Evolutionary conservation across 805 yeast species (phyloP), one percentile per base, ranked within the genome.

Genomic region (Cyberlindnera lachancei): DNA sequence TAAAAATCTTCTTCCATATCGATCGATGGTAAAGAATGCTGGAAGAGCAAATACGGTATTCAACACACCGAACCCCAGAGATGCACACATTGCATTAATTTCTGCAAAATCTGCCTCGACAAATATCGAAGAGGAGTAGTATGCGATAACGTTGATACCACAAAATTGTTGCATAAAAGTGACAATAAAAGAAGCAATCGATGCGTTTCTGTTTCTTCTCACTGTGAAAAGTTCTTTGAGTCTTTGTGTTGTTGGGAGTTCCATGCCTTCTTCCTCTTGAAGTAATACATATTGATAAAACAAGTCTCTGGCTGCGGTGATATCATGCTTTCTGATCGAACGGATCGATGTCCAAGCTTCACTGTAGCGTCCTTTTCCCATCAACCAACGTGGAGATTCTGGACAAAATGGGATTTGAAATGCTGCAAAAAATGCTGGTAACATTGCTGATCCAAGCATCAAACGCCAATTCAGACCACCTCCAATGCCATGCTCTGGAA

Each of bases 131-230:
- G 92, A 78, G 1, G 90, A 80, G 57, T 82, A 85, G 59, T 83
- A 81, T 14, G 94, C 90, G 58, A 85, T 83, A 33, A 84, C 90
- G 50, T 85, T 85, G 55, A 85, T 74, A 46, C 95, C 95, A 59
- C 94, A 85, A 61, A 84, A 81, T 55, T 85, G 94, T 62, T 85
- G 95, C 85, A 80, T 79, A 52, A 84, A 81, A 75, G 86, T 85
- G 38, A 78, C 85, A 42, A 84, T 68, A 71, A 80, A 79, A 4
- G 94, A 75, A 34, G 84, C 94, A 35, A 79, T 45, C 7, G 84
- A 75, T 33, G 92, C 94, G 52, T 85, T 80, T 59, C 94, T 73
- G 56, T 82, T 83, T 64, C 95, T 74, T 56, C 92, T 71, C 29
- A 81, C 66, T 1, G 79, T 68, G 52, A 84, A 64, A 64, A 83